phyloP scores from a whole-genome alignment of 495 filamentous ascomycete species.

The Parmelia sp. region DNA sequence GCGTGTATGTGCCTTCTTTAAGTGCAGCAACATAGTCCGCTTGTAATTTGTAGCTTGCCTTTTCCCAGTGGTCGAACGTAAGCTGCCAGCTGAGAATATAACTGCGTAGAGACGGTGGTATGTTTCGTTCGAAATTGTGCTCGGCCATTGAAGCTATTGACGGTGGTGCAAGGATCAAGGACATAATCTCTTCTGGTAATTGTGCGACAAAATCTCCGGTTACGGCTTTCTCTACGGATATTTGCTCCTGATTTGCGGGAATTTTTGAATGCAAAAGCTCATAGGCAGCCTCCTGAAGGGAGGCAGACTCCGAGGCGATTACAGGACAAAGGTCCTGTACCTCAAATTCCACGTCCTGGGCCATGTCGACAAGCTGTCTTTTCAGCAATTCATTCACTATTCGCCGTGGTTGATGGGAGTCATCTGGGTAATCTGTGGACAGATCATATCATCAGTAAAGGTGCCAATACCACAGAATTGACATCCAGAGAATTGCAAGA shows the following conservation, averaged over 20 bases:
- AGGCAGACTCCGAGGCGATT: constrained; percentile 65
- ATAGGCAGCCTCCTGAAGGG: constrained; percentile 76
- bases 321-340: constrained; percentile 60
- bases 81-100: constrained; percentile 92
- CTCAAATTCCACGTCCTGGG: constrained; percentile 49
- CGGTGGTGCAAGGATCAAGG: constrained; percentile 52
- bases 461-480: neutral
- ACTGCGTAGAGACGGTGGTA: constrained; percentile 52
- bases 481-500: neutral
- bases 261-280: constrained; percentile 71
- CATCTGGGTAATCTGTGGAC: constrained; percentile 40
- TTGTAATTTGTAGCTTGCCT: constrained; percentile 72
- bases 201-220: constrained; percentile 61
- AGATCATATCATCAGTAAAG: constrained; percentile 15
- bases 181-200: constrained; percentile 64
- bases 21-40: constrained; percentile 69
- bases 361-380: constrained; percentile 54
- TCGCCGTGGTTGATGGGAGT: constrained; percentile 55
- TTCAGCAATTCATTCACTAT: constrained; percentile 65
- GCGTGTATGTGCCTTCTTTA: constrained; percentile 63
- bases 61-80: constrained; percentile 78
- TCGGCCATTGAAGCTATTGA: constrained; percentile 34
- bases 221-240: constrained; percentile 73
- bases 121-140: constrained; percentile 39
- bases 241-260: constrained; percentile 67